phyloP scores from a whole-genome alignment of 2,329 filamentous ascomycete species.

The Emmonsia crescens region DNA sequence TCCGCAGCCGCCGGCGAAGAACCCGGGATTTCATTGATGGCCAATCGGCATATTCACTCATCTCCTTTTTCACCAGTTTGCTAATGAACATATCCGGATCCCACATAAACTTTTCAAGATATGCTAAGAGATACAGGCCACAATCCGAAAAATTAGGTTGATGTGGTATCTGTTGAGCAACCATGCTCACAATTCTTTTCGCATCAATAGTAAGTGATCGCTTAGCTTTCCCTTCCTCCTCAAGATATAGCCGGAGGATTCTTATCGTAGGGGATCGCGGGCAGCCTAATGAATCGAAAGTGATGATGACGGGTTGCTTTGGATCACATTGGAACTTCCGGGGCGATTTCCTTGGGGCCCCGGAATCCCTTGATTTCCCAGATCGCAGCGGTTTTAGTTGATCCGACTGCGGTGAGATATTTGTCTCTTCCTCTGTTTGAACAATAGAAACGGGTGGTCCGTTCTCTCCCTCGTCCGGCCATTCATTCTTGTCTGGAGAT shows the following conservation, averaged over 20 bases:
- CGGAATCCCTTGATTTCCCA: not conserved
- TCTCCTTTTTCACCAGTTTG: constrained; percentile 54
- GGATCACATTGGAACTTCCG: constrained; percentile 36
- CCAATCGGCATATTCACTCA: constrained; percentile 47
- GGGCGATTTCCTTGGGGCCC: constrained; percentile 11
- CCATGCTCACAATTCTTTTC: constrained; percentile 49
- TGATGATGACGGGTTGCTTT: constrained; percentile 61
- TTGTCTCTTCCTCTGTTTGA: not conserved
- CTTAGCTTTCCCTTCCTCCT: constrained; percentile 59
- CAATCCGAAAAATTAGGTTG: constrained; percentile 85
- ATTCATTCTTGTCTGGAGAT: constrained; percentile 16
- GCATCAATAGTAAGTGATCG: constrained; percentile 38
- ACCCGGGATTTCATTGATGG: constrained; percentile 42
- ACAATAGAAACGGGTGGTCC: not conserved
- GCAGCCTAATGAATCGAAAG: constrained; percentile 71
- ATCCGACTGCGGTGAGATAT: not conserved
- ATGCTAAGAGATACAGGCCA: constrained; percentile 75
- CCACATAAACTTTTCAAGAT: constrained; percentile 69
- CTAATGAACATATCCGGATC: constrained; percentile 60
- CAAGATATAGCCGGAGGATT: constrained; percentile 65
- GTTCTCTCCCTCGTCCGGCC: constrained; percentile 24
- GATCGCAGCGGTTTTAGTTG: constrained; percentile 12
- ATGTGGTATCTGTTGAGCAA: constrained; percentile 61
- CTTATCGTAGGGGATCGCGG: constrained; percentile 53
- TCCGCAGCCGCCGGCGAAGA: constrained; percentile 56